Evolutionary conservation across 345 rosid species (phyloP).

Genomic region (Carallia pectinifolia): DNA sequence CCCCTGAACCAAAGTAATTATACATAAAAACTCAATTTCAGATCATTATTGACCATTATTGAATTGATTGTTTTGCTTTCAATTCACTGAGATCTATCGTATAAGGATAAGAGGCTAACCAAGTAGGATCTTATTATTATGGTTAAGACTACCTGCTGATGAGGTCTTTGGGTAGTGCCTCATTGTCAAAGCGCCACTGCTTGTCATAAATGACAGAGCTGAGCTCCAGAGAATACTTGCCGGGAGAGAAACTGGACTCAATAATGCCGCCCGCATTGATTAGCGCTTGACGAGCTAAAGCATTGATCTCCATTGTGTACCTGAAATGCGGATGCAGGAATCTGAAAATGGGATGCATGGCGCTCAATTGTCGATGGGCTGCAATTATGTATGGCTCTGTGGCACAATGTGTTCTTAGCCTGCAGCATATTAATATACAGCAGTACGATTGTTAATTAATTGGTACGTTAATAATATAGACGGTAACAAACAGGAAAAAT

Average conservation of each 20-base stretch:
- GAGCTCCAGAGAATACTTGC: constrained; percentile 51
- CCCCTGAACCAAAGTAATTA: constrained; percentile 34
- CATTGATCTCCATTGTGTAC: constrained; percentile 78
- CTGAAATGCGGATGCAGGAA: constrained; percentile 69
- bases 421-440: constrained; percentile 1
- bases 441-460: background rate
- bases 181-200: constrained; percentile 50
- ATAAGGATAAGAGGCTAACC: background rate
- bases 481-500: background rate
- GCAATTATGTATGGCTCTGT: constrained; percentile 75
- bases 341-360: constrained; percentile 63
- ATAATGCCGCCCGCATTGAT: constrained; percentile 57
- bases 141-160: constrained; percentile 42
- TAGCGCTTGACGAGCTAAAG: constrained; percentile 55
- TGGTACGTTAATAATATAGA: background rate
- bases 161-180: constrained; percentile 58
- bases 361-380: constrained; percentile 62
- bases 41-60: too few relatives aligned
- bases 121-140: background rate
- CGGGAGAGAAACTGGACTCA: constrained; percentile 55
- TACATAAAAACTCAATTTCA: too few relatives aligned
- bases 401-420: constrained; percentile 73
- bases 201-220: constrained; percentile 52
- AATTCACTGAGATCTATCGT: background rate
- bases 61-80: background rate